These are phyloP conservation scores for Amaranthus palmeri DNA, from an alignment of 148 eudicot species.

Conservation along the genomic window DNA sequence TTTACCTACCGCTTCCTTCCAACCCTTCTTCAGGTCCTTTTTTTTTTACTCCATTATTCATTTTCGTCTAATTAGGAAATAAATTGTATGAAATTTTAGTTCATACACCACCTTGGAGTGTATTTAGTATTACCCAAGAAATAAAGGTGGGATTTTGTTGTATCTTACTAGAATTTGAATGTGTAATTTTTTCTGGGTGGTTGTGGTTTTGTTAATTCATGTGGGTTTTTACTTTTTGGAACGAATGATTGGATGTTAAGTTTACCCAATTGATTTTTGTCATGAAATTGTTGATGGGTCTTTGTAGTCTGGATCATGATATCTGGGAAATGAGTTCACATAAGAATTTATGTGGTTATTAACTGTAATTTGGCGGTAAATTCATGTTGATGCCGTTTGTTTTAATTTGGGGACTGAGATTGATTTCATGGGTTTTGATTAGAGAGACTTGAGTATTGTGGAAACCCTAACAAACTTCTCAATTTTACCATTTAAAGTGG, in stretches of 20 bases:
- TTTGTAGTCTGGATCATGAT: background rate
- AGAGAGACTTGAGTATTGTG: background rate
- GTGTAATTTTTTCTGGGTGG: background rate
- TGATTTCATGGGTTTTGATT: background rate
- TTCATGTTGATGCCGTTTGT: background rate
- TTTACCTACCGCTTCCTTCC: constrained; percentile 5
- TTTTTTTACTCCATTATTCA: background rate
- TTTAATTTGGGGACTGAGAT: background rate
- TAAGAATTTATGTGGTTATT: background rate
- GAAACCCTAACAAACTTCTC: background rate
- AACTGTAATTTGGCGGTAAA: background rate
- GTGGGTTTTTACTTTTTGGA: background rate
- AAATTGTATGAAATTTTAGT: background rate
- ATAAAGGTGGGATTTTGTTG: constrained; percentile 1
- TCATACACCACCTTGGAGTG: background rate
- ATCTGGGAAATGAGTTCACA: background rate
- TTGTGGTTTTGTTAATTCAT: background rate
- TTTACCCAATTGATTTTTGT: background rate
- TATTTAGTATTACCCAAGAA: background rate
- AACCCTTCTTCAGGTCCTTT: constrained; percentile 9
- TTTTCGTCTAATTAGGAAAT: background rate
- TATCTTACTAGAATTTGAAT: background rate
- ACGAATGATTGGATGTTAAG: background rate
- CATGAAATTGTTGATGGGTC: background rate
- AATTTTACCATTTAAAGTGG: background rate